phyloP scores from a whole-genome alignment of 2,329 filamentous ascomycete genomes.

The Aaosphaeria pasadenensis region DNA sequence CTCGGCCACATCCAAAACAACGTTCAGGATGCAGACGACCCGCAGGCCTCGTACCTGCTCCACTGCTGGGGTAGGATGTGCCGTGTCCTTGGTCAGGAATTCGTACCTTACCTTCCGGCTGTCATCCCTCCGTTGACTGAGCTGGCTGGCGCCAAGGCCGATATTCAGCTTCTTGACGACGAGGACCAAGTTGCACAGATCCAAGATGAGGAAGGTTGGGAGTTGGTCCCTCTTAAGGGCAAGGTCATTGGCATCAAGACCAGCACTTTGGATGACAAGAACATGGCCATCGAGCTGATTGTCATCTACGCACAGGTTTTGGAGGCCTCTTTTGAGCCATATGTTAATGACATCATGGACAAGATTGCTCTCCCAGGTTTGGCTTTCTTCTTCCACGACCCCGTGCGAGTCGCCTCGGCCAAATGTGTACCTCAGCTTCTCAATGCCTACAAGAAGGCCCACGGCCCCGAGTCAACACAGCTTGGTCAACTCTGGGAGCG shows the following conservation, averaged over 20 bases:
- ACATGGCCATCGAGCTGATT: conserved; percentile 98
- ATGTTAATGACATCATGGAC: conserved; percentile 90
- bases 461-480: conserved; percentile 75
- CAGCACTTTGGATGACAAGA: conserved; percentile 94
- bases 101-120: conserved; percentile 84
- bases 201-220: conserved; percentile 95
- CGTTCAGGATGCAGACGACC: conserved; percentile 88
- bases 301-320: conserved; percentile 96
- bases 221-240: conserved; percentile 92
- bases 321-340: conserved; percentile 88
- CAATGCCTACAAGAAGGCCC: conserved; percentile 90
- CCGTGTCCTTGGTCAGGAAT: conserved; percentile 84
- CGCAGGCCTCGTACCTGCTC: conserved; percentile 93
- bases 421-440: conserved; percentile 92
- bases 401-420: conserved; percentile 89
- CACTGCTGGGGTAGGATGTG: conserved; percentile 99
- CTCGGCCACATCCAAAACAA: conserved; percentile 77
- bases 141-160: conserved; percentile 89
- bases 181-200: conserved; percentile 91
- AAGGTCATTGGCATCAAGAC: conserved; percentile 99
- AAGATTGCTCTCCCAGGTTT: conserved; percentile 92
- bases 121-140: conserved; percentile 94
- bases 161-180: conserved; percentile 93
- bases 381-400: conserved; percentile 99
- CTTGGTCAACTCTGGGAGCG: conserved; percentile 79